phyloP scores from a whole-genome alignment of 495 filamentous ascomycete genomes.

The Penicillium bovifimosum region DNA sequence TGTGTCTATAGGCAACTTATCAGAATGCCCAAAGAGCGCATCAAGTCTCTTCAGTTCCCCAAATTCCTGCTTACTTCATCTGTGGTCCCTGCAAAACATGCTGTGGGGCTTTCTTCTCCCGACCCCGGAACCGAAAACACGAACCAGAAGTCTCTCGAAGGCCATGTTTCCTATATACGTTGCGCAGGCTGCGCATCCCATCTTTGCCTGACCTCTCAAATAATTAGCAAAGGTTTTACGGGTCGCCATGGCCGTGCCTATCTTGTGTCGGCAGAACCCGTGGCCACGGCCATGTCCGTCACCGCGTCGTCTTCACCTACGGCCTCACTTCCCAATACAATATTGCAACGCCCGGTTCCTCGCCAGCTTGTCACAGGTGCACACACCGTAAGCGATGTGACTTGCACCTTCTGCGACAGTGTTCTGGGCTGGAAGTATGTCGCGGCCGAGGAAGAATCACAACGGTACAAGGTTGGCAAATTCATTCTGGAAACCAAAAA shows the following conservation, averaged over 20 bases:
- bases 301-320: constrained; percentile 30
- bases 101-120: constrained; percentile 23
- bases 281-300: constrained; percentile 25
- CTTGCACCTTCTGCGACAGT: constrained; percentile 56
- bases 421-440: constrained; percentile 94
- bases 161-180: constrained; percentile 57
- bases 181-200: constrained; percentile 71
- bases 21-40: constrained; percentile 16
- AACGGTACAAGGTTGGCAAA: constrained; percentile 92
- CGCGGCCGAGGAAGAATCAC: constrained; percentile 69
- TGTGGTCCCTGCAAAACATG: constrained; percentile 36
- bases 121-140: constrained; percentile 10
- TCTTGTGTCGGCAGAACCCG: constrained; percentile 55
- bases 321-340: constrained; percentile 48
- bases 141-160: constrained; percentile 39
- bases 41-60: constrained; percentile 22
- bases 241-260: constrained; percentile 92
- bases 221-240: constrained; percentile 87
- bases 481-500: constrained; percentile 88
- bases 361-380: constrained; percentile 73
- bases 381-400: constrained; percentile 56
- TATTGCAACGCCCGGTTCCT: constrained; percentile 56
- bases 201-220: constrained; percentile 69
- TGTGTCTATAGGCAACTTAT: neutral
- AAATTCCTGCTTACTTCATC: constrained; percentile 49